phyloP scores from a whole-genome alignment of 2,329 filamentous ascomycete species.

The Sarocladium oryzae region DNA sequence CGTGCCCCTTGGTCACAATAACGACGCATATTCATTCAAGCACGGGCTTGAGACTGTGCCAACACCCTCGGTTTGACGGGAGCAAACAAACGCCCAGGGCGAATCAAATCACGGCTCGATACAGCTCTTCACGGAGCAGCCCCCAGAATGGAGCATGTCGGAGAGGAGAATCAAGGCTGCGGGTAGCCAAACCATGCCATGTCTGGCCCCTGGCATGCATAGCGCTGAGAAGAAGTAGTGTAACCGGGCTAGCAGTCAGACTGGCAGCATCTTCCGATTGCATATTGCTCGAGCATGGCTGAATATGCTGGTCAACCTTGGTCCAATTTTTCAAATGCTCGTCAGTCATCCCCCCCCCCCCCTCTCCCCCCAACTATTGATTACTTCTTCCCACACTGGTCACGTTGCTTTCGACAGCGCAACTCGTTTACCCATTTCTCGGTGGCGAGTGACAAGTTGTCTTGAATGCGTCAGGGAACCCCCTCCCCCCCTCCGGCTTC shows the following conservation, averaged over 20 bases:
- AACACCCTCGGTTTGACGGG: not conserved
- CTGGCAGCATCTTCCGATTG: not conserved
- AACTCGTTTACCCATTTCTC: not conserved
- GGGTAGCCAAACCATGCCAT: not conserved
- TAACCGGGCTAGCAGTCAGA: not conserved
- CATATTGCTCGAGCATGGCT: not conserved
- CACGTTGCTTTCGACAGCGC: too few species aligned
- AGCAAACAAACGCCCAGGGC: not conserved
- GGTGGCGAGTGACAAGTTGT: not conserved
- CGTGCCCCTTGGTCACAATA: not conserved
- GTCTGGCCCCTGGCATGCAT: not conserved
- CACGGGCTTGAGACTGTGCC: not conserved
- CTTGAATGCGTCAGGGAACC: too few species aligned
- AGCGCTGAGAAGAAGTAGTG: not conserved
- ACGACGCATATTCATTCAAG: not conserved
- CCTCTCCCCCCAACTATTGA: too few species aligned
- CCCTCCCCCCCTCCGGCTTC: too few species aligned
- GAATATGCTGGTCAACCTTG: not conserved
- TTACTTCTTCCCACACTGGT: too few species aligned
- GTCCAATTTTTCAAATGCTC: not conserved
- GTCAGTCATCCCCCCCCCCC: too few species aligned
- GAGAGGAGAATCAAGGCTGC: conserved; percentile 3
- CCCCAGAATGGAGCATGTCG: not conserved
- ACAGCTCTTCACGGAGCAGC: not conserved
- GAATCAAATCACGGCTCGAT: not conserved